Evolutionary conservation across 2,329 filamentous ascomycete genomes (phyloP).

Genomic region (Endothia cerciana): DNA sequence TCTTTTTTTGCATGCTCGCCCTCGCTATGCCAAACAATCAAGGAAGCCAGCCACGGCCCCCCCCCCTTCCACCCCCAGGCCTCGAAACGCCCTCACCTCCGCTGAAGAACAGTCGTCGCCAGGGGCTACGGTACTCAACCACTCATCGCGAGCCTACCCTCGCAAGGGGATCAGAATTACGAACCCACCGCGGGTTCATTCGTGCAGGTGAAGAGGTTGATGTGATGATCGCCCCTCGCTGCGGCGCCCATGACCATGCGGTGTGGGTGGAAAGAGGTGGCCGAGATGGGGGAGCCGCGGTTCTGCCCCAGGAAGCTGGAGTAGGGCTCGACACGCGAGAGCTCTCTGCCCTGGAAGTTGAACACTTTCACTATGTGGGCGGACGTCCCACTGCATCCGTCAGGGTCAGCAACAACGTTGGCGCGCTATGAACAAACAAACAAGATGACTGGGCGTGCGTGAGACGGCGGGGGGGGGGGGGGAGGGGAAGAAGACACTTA

Average conservation of each 20-base stretch:
- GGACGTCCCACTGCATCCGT: constrained; percentile 74
- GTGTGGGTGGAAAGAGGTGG: constrained; percentile 94
- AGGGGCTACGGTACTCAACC: neutral
- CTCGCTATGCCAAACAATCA: constrained; percentile 19
- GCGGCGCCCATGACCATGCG: constrained; percentile 88
- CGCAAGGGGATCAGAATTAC: neutral
- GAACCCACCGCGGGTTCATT: constrained; percentile 41
- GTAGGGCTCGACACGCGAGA: constrained; percentile 87
- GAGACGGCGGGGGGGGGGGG: neutral
- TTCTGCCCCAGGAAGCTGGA: constrained; percentile 84
- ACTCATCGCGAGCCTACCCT: neutral
- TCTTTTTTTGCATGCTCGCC: neutral
- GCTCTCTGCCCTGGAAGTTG: constrained; percentile 79
- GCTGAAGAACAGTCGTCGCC: neutral
- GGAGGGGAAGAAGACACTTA: constrained; percentile 53
- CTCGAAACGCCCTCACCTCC: neutral
- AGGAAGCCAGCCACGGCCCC: no score
- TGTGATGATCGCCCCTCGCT: constrained; percentile 82
- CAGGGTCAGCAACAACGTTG: constrained; percentile 14
- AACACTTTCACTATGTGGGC: constrained; percentile 89
- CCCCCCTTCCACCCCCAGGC: neutral
- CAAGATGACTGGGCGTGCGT: neutral
- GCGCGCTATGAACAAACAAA: neutral
- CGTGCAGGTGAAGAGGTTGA: constrained; percentile 83
- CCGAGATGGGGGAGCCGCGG: constrained; percentile 79